Percentiles rank a stretch among this genome's conserved stretches.
These are phyloP conservation scores for Aciculoconidium aculeatum DNA, from an alignment of 805 yeast genomes.

Conservation along the genomic window DNA sequence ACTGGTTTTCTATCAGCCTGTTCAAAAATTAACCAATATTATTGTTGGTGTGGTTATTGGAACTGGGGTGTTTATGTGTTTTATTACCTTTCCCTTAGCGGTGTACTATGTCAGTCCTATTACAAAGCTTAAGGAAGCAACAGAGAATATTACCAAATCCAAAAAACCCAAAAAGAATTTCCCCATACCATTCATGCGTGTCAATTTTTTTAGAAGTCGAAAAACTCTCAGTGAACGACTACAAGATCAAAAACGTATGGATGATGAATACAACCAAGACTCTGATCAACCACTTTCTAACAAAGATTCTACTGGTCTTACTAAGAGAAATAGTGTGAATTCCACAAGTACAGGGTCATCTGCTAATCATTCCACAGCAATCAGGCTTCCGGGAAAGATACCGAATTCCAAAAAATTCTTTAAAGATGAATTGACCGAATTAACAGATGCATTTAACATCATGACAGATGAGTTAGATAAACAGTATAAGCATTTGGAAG, in stretches of 20 bases:
- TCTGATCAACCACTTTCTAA: conserved; percentile 1
- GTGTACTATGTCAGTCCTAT: conserved; percentile 84
- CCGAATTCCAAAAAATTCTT: conserved; percentile 42
- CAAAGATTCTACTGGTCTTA: too few species aligned
- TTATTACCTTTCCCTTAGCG: conserved; percentile 77
- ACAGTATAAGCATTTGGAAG: conserved; percentile 82
- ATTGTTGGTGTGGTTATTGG: conserved; percentile 76
- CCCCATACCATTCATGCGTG: not conserved
- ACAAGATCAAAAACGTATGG: not conserved
- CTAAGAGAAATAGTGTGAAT: conserved; percentile 18
- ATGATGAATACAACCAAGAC: not conserved
- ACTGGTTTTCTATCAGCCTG: conserved; percentile 55
- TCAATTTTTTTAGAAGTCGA: conserved; percentile 4
- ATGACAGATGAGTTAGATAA: conserved; percentile 85
- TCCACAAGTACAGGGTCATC: conserved; percentile 27
- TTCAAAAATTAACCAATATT: conserved; percentile 55
- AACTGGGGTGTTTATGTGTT: conserved; percentile 65
- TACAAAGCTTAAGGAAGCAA: conserved; percentile 70
- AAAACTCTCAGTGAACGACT: conserved; percentile 2
- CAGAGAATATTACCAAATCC: conserved; percentile 59
- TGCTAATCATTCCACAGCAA: conserved; percentile 31
- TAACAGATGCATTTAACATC: conserved; percentile 82
- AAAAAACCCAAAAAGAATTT: conserved; percentile 22
- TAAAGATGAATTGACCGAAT: conserved; percentile 80
- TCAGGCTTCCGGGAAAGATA: conserved; percentile 33